Conservation (phyloP, 768 basidiomycete species). For the Mycena alexandri region DNA sequence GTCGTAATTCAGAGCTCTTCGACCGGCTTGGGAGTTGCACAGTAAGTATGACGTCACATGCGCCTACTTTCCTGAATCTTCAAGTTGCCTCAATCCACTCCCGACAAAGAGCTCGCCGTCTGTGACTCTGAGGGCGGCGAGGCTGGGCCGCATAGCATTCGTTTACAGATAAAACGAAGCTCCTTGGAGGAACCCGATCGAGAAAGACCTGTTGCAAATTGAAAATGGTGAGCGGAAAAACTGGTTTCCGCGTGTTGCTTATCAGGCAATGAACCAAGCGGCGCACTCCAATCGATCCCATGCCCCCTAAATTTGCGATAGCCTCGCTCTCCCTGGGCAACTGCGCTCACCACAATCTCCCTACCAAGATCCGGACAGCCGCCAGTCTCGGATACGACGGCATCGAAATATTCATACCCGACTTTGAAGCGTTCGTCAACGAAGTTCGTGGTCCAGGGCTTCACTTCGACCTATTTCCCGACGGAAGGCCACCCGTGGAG, state of each 20-base stretch:
- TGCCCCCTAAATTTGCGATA: conserved; percentile 41
- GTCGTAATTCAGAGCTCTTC: no score
- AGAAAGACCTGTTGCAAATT: no score
- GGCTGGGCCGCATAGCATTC: no score
- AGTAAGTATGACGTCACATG: no score
- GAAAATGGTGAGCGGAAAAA: conserved; percentile 17
- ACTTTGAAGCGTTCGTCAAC: conserved; percentile 44
- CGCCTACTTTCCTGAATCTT: no score
- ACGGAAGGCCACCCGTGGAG: conserved; percentile 24
- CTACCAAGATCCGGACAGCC: conserved; percentile 46
- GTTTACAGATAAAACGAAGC: no score
- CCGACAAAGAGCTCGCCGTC: no score
- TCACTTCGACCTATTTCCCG: conserved; percentile 40
- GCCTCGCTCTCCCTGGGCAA: conserved; percentile 45
- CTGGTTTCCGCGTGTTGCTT: conserved; percentile 5
- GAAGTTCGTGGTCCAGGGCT: conserved; percentile 36
- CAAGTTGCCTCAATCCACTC: no score
- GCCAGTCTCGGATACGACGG: conserved; percentile 52
- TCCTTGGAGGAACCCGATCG: no score
- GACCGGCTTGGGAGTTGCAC: no score
- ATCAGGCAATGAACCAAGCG: conserved; percentile 1
- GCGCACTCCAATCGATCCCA: neutral
- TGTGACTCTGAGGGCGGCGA: no score
- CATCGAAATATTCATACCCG: conserved; percentile 45
- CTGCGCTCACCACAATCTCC: conserved; percentile 46